Base-by-base conservation (phyloP, 148 eudicot genomes). In the Rhododendron henanense region DNA sequence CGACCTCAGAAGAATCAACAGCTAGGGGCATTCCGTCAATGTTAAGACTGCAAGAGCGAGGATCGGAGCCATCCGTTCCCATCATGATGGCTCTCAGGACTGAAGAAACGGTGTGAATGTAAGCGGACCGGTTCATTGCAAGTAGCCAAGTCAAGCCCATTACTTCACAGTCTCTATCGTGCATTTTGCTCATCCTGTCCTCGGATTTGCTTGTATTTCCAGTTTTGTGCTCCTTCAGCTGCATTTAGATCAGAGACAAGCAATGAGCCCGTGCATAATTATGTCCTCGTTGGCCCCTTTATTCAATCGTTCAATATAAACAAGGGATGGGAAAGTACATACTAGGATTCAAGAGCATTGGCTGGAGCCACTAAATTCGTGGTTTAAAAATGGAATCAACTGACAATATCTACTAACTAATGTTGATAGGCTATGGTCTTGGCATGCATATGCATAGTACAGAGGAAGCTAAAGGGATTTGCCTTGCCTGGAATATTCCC, bases 141-240 rank as follows among this genome's bases (percentile, higher is more conserved):
- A 96, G 96, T 35, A 96, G 98, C 99, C 99, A 96, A 69, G 98
- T 96, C 28, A 96, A 88, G 51, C 99, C 99, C 99, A 96, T 96
- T 71, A 96, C 89, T 79, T 95, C 92, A 51, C 99, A 96, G 84
- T 96, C 98, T 82, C 86, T 91, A 83, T 87, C 89, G 5, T 89
- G 92, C 96, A 96, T 94, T 88, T 92, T 93, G 25, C 89, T 91
- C 8, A 91, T 90, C 84, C 96, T 89, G 41, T 84, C 92, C 48
- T 90, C 94, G 11, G 87, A 39, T 84, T 78, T 87, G 78, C 92
- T 91, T 18, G 88, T 61, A 77, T 88, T 92, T 48, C 90, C 94
- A 23, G 45, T 82, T 47, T 78, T 85, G 18, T 89, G 86, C 51
- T 88, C 92, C 37, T 86, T 90, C 5, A 96, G 93, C 99, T 96